Conservation (phyloP, 2,329 filamentous ascomycete species). For the Stenocarpella maydis region DNA sequence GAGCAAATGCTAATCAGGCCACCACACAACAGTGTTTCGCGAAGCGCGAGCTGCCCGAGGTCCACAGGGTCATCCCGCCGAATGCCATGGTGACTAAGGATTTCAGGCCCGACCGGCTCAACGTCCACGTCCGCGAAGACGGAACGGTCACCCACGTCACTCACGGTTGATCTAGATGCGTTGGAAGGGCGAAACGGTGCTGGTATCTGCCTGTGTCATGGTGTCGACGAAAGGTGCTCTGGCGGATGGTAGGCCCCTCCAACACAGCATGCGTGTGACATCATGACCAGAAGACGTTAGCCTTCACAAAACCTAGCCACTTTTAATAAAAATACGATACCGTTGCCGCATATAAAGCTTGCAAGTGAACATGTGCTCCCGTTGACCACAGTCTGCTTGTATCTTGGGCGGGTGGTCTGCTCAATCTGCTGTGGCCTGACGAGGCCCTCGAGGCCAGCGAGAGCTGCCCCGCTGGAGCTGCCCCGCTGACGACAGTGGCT, state of each 20-base stretch:
- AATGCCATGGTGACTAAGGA: constrained; percentile 67
- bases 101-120: constrained; percentile 61
- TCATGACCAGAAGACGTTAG: background rate
- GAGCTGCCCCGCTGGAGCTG: constrained; percentile 26
- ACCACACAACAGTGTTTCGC: constrained; percentile 60
- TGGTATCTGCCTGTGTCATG: background rate
- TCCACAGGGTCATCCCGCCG: constrained; percentile 64
- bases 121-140: constrained; percentile 66
- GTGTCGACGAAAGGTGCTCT: background rate
- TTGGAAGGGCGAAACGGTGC: background rate
- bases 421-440: background rate
- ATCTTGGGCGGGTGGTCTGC: background rate
- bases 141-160: constrained; percentile 67
- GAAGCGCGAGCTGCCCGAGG: constrained; percentile 65
- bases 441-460: background rate
- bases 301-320: background rate
- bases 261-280: background rate
- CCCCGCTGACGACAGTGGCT: constrained; percentile 30
- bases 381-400: too few relatives aligned
- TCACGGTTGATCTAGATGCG: constrained; percentile 54
- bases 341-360: background rate
- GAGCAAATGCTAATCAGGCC: background rate
- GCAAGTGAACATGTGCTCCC: background rate
- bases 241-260: background rate
- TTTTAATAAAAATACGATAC: constrained; percentile 24